These are phyloP conservation scores for Zasmidium citrigriseum DNA, from an alignment of 2,329 filamentous ascomycete genomes.

Conservation along the genomic window DNA sequence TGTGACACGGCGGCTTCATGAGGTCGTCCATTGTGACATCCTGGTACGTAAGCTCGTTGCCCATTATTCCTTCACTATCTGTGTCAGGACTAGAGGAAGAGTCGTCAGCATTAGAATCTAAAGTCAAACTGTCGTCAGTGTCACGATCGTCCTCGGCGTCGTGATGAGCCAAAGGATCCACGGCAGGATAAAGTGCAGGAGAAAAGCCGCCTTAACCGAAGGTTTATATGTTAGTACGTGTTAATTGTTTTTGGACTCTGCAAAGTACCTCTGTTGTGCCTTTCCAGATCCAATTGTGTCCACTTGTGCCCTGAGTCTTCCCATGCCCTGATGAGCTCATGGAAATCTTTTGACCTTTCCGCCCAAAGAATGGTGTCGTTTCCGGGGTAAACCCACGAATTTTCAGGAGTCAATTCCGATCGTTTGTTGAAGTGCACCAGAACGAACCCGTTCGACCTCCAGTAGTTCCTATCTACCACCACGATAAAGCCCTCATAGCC, in stretches of 20 bases:
- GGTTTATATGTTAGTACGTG: no score
- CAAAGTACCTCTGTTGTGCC: no score
- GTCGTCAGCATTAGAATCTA: no score
- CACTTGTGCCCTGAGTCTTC: background rate
- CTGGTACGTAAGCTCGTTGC: background rate
- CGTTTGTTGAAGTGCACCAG: background rate
- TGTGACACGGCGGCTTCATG: background rate
- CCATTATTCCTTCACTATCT: no score
- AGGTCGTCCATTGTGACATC: background rate
- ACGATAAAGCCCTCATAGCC: background rate
- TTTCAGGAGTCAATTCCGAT: background rate
- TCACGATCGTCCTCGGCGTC: background rate
- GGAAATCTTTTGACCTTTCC: no score
- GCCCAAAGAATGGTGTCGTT: background rate
- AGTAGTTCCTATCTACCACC: background rate
- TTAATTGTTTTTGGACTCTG: no score
- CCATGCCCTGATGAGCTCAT: background rate
- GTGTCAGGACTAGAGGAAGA: no score
- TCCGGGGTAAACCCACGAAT: background rate
- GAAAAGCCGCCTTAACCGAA: background rate
- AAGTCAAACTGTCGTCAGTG: background rate
- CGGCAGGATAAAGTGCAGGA: slow-evolving; percentile 1
- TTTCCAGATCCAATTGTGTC: background rate
- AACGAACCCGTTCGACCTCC: background rate
- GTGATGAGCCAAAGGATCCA: slow-evolving; percentile 3